phyloP scores from a whole-genome alignment of 495 filamentous ascomycete genomes.

The Daldinia bambusicola region DNA sequence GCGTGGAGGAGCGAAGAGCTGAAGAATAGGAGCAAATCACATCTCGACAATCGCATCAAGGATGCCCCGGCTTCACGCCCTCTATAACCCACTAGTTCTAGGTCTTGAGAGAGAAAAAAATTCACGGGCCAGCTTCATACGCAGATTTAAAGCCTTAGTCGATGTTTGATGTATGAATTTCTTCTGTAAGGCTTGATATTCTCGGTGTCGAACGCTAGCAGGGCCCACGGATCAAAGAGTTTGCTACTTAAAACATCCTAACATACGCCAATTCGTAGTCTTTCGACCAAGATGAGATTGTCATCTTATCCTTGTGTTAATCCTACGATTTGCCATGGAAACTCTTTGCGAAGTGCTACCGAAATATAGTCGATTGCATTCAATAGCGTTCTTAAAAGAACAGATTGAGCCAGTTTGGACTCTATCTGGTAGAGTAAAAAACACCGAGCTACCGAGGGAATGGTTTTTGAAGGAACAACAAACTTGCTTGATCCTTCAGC shows the following conservation, averaged over 20 bases:
- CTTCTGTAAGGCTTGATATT: not conserved
- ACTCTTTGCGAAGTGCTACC: not conserved
- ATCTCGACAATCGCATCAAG: not conserved
- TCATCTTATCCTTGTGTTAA: not conserved
- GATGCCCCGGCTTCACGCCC: not conserved
- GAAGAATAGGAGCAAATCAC: not conserved
- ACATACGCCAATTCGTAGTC: conserved; percentile 1
- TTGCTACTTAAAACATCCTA: too few relatives aligned
- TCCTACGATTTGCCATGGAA: conserved; percentile 8
- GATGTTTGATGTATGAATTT: not conserved
- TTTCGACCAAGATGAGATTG: conserved; percentile 3
- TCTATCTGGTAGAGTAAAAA: conserved; percentile 5
- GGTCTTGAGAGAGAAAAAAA: not conserved
- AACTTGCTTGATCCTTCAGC: not conserved
- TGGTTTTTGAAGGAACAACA: conserved; percentile 16
- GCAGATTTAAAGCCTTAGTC: not conserved
- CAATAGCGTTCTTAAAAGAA: not conserved
- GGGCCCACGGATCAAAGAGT: not conserved
- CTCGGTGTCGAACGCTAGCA: not conserved
- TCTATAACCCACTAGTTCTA: not conserved
- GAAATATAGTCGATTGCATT: not conserved
- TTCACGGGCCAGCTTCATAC: not conserved
- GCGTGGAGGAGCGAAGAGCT: not conserved
- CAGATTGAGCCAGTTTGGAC: not conserved
- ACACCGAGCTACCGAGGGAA: conserved; percentile 11